These are phyloP conservation scores for Tetraselmis chui DNA, from an alignment of 139 green algal species.

Conservation along the genomic window DNA sequence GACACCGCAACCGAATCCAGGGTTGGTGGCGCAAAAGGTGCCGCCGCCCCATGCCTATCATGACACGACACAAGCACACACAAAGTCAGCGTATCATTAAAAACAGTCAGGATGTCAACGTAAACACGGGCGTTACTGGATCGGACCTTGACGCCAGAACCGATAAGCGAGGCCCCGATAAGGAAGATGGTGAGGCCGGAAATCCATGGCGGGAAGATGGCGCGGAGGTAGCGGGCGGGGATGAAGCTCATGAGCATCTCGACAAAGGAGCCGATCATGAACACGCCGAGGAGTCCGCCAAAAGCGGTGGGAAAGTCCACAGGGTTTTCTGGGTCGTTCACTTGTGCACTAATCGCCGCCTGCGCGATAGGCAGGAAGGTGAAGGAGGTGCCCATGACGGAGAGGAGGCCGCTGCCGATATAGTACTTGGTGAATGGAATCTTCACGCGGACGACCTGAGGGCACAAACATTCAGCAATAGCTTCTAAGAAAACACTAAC, in stretches of 20 bases:
- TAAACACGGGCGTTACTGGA: too few relatives aligned
- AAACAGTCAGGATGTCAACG: too few relatives aligned
- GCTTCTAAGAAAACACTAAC: too few relatives aligned
- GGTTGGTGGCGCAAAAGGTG: slow-evolving; percentile 8
- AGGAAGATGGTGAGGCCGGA: slow-evolving; percentile 16
- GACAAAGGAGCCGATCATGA: not conserved
- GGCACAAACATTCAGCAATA: too few relatives aligned
- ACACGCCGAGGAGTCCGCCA: not conserved
- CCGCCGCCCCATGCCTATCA: slow-evolving; percentile 6
- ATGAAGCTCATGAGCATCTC: slow-evolving; percentile 9
- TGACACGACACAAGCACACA: not conserved
- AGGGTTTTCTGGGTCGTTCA: not conserved
- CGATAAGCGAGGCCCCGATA: slow-evolving; percentile 13
- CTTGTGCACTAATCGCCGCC: not conserved
- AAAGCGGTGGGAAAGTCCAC: slow-evolving; percentile 1
- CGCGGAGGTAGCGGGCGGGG: not conserved
- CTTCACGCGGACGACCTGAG: slow-evolving; percentile 5
- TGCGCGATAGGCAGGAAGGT: not conserved
- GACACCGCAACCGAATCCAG: not conserved
- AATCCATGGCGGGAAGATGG: slow-evolving; percentile 9
- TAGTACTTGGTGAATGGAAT: slow-evolving; percentile 8
- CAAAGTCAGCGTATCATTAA: too few relatives aligned
- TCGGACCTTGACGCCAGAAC: slow-evolving; percentile 4
- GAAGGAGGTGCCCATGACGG: not conserved
- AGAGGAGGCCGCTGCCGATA: slow-evolving; percentile 10